These are phyloP conservation scores for Chrysophaeum taylorii DNA, from an alignment of 352 stramenopile genomes.

Conservation along the genomic window DNA sequence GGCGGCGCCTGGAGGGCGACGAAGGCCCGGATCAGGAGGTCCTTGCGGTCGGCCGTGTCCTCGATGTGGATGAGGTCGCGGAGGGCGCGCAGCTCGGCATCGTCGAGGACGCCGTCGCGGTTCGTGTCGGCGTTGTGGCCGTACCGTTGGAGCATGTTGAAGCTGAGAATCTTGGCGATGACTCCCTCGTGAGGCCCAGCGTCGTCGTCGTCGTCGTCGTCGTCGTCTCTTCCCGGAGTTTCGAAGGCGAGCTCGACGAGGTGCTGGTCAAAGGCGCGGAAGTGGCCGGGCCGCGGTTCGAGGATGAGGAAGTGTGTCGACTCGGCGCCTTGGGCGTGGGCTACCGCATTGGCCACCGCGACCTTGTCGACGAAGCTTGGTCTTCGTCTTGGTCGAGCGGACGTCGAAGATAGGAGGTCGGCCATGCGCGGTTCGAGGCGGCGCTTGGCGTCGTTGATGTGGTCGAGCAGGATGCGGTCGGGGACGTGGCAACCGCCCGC, in stretches of 20 bases:
- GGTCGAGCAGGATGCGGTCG: no score
- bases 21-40: no score
- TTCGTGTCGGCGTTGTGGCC: conserved; percentile 7
- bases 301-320: no score
- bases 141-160: conserved; percentile 19
- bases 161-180: neutral
- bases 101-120: conserved; percentile 12
- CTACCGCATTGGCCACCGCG: conserved; percentile 2
- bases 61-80: no score
- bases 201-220: conserved; percentile 2
- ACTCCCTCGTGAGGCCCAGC: neutral
- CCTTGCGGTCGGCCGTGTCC: no score
- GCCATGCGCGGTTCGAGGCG: no score
- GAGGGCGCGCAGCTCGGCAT: no score
- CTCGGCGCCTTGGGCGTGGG: neutral
- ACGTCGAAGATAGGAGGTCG: no score
- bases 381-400: neutral
- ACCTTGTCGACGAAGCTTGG: neutral
- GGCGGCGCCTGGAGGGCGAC: no score
- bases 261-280: neutral
- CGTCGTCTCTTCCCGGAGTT: neutral
- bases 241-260: conserved; percentile 2
- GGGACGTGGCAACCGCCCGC: no score
- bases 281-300: neutral
- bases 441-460: no score